Percentiles rank a stretch among this genome's conserved stretches.
These are phyloP conservation scores for Colletotrichum eleusines DNA, from an alignment of 2,329 filamentous ascomycete genomes.

Conservation along the genomic window DNA sequence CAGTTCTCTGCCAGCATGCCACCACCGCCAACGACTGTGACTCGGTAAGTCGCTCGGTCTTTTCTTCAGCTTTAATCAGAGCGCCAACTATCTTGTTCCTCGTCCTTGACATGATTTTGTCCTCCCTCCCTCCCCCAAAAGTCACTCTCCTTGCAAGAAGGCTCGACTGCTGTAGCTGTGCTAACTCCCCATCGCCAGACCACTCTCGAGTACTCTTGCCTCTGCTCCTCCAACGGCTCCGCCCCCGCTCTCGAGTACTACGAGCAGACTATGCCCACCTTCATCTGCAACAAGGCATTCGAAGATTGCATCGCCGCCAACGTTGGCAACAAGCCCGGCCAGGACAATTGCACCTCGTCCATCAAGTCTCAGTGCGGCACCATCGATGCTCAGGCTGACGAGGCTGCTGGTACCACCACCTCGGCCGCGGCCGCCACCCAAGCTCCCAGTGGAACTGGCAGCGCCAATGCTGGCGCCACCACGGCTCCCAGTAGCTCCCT, in stretches of 20 bases:
- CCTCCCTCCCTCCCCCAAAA: neutral
- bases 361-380: conserved; percentile 63
- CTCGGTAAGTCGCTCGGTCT: conserved; percentile 54
- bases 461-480: conserved; percentile 39
- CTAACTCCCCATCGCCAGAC: conserved; percentile 47
- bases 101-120: neutral
- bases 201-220: conserved; percentile 62
- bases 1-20: conserved; percentile 57
- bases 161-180: neutral
- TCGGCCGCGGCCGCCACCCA: conserved; percentile 39
- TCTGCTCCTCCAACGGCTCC: conserved; percentile 61
- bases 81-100: neutral
- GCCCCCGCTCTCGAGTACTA: conserved; percentile 66
- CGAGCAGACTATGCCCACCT: conserved; percentile 63
- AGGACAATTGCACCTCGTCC: conserved; percentile 61
- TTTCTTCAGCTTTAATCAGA: neutral
- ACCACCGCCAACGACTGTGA: conserved; percentile 59
- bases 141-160: neutral
- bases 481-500: conserved; percentile 43
- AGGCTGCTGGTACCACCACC: conserved; percentile 30
- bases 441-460: conserved; percentile 23
- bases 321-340: conserved; percentile 56
- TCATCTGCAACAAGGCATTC: conserved; percentile 64
- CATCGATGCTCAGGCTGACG: conserved; percentile 43
- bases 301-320: conserved; percentile 60